Evolutionary conservation across 1,139 yeast species (phyloP).

Genomic region (Pneumocystis sp.): DNA sequence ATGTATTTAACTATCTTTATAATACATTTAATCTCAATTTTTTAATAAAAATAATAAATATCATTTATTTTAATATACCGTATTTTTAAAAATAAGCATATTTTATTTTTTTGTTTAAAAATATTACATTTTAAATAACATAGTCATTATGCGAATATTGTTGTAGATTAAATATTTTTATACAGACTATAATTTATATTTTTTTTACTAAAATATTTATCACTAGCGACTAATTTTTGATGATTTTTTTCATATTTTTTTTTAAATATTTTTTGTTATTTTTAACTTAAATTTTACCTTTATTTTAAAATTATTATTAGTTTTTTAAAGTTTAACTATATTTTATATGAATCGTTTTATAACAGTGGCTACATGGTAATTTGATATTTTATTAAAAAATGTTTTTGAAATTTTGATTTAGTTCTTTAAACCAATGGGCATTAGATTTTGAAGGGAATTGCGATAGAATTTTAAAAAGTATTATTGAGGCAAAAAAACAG

Average conservation of each 20-base stretch:
- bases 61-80: no score
- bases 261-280: background rate
- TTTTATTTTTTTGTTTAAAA: no score
- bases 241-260: background rate
- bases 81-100: background rate
- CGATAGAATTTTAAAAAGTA: constrained; percentile 73
- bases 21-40: no score
- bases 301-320: background rate
- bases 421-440: constrained; percentile 85
- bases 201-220: no score
- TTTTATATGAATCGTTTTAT: constrained; percentile 19
- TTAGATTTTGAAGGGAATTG: constrained; percentile 94
- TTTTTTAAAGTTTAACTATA: background rate
- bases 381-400: background rate
- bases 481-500: constrained; percentile 52
- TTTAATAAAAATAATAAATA: no score
- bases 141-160: no score
- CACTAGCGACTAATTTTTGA: background rate
- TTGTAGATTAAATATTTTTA: background rate
- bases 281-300: background rate
- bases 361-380: constrained; percentile 43
- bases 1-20: no score
- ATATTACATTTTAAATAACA: background rate
- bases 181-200: background rate
- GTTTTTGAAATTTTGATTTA: constrained; percentile 21